Base-by-base conservation (phyloP, 352 stramenopile genomes). In the Pseudoperonospora humuli region DNA sequence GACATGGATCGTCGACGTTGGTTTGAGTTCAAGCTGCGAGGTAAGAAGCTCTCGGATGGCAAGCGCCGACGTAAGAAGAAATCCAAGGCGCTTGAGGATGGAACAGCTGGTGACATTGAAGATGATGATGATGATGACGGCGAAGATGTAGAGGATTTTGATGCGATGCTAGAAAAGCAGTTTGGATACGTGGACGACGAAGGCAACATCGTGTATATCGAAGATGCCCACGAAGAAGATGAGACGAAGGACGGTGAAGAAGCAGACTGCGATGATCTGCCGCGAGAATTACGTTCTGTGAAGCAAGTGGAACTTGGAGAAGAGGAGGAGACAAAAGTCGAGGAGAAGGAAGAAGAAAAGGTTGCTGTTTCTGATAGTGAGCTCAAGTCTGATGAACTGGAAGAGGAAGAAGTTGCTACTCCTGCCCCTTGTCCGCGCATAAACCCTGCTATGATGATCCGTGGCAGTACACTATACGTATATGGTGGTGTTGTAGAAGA, bases 1-100 rank as follows among this genome's bases (percentile, higher is more conserved):
- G 95, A 98, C 64, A 96, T 98, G 75, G 92, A 98, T 45, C 78
- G 90, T 18, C 79, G 91, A 13, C 92, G 93, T 39, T 98, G 94
- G 94, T 98, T 96, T 52, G 78, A 95, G 47, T 87, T 89, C 52
- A 81, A 83, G 26, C 41, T 98, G 53, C 74, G 83, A 17, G 83
- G 74, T 38, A 96, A 90, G 54, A 95, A 87, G 56, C 59, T 75
- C 42, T 61, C 61, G 10, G 68, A 85, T 18, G 62, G 66, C 17
- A 84, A 76, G 57, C 64, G 63, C 14, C 75, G 68, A 43, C 59
- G 78, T 32, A 78, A 83, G 58, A 77, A 88, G 62, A 75, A 79
- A 53, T 17, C 20, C 15, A 67, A 70, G 15, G 57, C 64, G 10
- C 32, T 67, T 14, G 65, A 71, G 2, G 70, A 66, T 26, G 67